phyloP scores from a whole-genome alignment of 2,329 filamentous ascomycete genomes.

The Aspergillus fischeri region DNA sequence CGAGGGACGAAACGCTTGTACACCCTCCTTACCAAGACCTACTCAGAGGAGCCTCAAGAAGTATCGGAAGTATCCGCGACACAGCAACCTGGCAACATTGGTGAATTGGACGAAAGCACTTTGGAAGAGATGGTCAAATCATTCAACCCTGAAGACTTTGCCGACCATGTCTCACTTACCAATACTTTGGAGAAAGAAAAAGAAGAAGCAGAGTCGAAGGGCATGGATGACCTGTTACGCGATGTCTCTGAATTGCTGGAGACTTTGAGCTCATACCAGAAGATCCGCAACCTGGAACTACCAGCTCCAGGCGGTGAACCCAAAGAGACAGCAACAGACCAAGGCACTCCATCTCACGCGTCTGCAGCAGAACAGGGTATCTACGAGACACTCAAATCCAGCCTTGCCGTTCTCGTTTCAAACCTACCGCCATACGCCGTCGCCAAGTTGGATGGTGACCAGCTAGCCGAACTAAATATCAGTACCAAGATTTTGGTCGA shows the following conservation, averaged over 20 bases:
- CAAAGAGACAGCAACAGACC: slow-evolving; percentile 20
- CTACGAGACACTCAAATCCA: slow-evolving; percentile 71
- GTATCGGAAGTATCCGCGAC: slow-evolving; percentile 10
- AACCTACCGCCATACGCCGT: slow-evolving; percentile 79
- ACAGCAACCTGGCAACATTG: slow-evolving; percentile 27
- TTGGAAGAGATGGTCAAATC: slow-evolving; percentile 42
- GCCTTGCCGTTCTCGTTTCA: slow-evolving; percentile 68
- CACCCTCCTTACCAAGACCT: slow-evolving; percentile 29
- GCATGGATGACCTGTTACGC: slow-evolving; percentile 49
- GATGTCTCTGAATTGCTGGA: slow-evolving; percentile 59
- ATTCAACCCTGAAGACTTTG: slow-evolving; percentile 36
- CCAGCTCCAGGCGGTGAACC: slow-evolving; percentile 25
- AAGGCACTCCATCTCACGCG: slow-evolving; percentile 48
- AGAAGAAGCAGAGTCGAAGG: slow-evolving; percentile 40
- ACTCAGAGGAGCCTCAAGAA: slow-evolving; percentile 18
- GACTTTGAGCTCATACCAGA: slow-evolving; percentile 59
- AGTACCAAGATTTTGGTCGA: slow-evolving; percentile 73
- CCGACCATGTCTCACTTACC: slow-evolving; percentile 18
- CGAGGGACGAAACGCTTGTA: slow-evolving; percentile 37
- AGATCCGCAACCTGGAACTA: slow-evolving; percentile 51
- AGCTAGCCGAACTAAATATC: slow-evolving; percentile 76
- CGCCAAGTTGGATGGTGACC: slow-evolving; percentile 79
- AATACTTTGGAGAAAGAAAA: slow-evolving; percentile 18
- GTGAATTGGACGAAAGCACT: slow-evolving; percentile 36
- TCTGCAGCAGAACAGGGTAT: slow-evolving; percentile 53